Conservation (phyloP, 352 stramenopile species). For the Phytophthora pisi region DNA sequence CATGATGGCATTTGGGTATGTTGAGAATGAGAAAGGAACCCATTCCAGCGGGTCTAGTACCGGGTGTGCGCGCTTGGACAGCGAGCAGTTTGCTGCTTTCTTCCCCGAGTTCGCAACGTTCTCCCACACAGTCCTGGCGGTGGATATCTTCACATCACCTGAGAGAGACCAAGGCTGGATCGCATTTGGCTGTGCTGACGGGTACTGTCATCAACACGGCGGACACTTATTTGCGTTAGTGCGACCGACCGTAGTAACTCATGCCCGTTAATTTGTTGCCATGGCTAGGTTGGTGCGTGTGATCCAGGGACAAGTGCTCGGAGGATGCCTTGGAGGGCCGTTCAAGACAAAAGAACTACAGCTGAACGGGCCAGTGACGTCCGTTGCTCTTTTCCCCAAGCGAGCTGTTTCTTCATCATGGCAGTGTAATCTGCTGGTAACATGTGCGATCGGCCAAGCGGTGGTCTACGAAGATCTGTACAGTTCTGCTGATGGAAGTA, state of each 20-base stretch:
- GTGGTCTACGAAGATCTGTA: constrained; percentile 66
- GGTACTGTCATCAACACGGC: constrained; percentile 30
- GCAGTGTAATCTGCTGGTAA: constrained; percentile 63
- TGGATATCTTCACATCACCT: constrained; percentile 41
- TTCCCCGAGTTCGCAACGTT: constrained; percentile 77
- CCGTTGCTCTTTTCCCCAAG: constrained; percentile 57
- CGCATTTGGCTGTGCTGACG: constrained; percentile 74
- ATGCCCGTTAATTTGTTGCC: background rate
- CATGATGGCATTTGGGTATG: constrained; percentile 68
- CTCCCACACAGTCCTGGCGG: constrained; percentile 53
- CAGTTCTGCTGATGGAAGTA: constrained; percentile 10
- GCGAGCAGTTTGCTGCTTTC: constrained; percentile 68
- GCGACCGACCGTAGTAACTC: constrained; percentile 4
- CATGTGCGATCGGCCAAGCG: constrained; percentile 65
- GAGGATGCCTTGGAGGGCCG: constrained; percentile 45
- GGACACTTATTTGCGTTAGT: background rate
- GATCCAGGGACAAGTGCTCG: constrained; percentile 43
- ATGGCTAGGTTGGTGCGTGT: constrained; percentile 54
- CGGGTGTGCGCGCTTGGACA: constrained; percentile 53
- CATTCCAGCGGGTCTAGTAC: background rate
- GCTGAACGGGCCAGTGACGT: constrained; percentile 66
- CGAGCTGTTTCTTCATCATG: constrained; percentile 12
- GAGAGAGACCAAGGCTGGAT: constrained; percentile 46
- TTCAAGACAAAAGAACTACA: constrained; percentile 59
- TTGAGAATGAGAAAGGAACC: constrained; percentile 40